Evolutionary conservation across 2,329 filamentous ascomycete genomes (phyloP), one percentile per base, ranked within the genome.

Genomic region (Venturia effusa): DNA sequence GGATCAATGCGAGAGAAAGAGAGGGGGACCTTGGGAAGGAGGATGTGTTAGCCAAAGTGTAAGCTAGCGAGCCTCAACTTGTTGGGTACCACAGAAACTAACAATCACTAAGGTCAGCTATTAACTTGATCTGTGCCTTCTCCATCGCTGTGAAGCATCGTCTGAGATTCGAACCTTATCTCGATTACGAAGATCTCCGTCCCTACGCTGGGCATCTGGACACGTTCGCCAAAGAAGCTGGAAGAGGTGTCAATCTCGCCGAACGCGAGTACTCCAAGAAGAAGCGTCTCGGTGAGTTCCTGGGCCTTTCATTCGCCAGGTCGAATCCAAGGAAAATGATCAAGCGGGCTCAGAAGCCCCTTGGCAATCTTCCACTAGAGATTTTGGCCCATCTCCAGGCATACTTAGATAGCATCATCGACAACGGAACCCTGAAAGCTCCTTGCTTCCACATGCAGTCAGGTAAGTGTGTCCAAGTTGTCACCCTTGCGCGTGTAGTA

Each of bases 291-390:
- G 89, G 89, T 57, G 85, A 90, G 71, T 89, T 88, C 67, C 81
- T 95, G 0, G 90, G 90, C 4, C 74, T 95, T 6, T 85, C 88
- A 0, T 90, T 93, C 70, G 88, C 89, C 5, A 81, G 85, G 65
- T 88, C 86, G 62, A 94, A 94, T 75, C 90, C 90, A 0, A 83
- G 88, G 64, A 92, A 92, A 77, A 76, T 83, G 57, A 80, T 94
- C 74, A 94, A 94, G 80, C 82, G 83, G 54, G 83, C 88, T 17
- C 82, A 84, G 67, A 84, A 83, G 68, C 89, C 90, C 0, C 80
- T 93, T 15, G 90, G 90, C 63, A 92, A 95, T 73, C 80, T 93
- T n/a, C 90, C 90, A 0, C 79, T 93, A 10, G 90, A 95, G 73
- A 89, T 94, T 62, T 79, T 94, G 37, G 88, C 82, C 71, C 87